Percentiles rank a stretch among this genome's conserved stretches.
phyloP scores from a whole-genome alignment of 2,329 filamentous ascomycete species.

The Alternaria incomplexa region DNA sequence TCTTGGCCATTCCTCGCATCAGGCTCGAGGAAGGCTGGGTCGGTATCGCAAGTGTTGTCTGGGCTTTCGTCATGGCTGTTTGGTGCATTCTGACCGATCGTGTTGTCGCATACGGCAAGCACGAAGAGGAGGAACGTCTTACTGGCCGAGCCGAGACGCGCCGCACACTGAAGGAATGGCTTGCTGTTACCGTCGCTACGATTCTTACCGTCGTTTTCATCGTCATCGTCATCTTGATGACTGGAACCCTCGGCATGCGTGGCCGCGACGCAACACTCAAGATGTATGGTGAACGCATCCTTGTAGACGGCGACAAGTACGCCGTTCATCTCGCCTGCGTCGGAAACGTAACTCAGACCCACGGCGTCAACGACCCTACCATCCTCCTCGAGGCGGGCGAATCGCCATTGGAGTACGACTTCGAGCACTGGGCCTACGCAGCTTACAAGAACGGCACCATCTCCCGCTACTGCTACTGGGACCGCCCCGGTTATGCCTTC shows the following conservation, averaged over 20 bases:
- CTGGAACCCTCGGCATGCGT: constrained; percentile 78
- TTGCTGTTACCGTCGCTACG: constrained; percentile 76
- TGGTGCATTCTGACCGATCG: constrained; percentile 83
- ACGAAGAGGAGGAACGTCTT: constrained; percentile 88
- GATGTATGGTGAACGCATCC: constrained; percentile 76
- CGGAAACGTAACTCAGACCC: constrained; percentile 67
- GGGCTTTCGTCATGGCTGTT: constrained; percentile 78
- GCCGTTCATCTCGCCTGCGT: constrained; percentile 84
- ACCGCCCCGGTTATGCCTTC: constrained; percentile 89
- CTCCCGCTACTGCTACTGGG: constrained; percentile 89
- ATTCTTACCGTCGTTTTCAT: constrained; percentile 73
- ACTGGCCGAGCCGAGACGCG: constrained; percentile 88
- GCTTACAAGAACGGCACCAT: constrained; percentile 82
- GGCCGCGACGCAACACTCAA: constrained; percentile 77
- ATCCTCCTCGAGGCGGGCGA: constrained; percentile 87
- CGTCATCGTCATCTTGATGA: constrained; percentile 74
- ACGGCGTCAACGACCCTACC: constrained; percentile 70
- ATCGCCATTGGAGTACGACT: constrained; percentile 74
- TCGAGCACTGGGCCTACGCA: constrained; percentile 80
- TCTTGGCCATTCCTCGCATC: constrained; percentile 74
- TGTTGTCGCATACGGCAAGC: constrained; percentile 88
- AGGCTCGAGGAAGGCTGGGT: constrained; percentile 89
- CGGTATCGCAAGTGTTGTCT: constrained; percentile 83
- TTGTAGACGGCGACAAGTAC: constrained; percentile 85
- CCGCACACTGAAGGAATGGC: constrained; percentile 82